Conservation (phyloP, 1,284 basidiomycete species). For the Microbotryomycetes sp. region DNA sequence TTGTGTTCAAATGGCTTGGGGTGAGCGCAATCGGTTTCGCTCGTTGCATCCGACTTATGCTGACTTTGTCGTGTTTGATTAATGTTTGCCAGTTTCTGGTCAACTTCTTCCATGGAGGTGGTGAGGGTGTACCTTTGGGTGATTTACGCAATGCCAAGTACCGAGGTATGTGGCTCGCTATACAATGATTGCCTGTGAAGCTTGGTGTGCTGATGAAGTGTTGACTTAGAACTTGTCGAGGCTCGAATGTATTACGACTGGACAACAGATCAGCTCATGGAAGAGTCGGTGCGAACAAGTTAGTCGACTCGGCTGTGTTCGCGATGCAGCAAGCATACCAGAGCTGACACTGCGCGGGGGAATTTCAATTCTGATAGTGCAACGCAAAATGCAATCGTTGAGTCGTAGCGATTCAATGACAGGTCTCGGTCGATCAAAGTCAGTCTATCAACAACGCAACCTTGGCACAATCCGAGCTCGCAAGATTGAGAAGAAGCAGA, state of each 20-base stretch:
- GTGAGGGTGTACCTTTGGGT: slow-evolving; percentile 76
- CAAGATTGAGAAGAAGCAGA: slow-evolving; percentile 78
- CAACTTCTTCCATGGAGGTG: slow-evolving; percentile 92
- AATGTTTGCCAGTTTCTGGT: slow-evolving; percentile 69
- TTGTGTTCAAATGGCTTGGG: slow-evolving; percentile 97
- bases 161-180: slow-evolving; percentile 49
- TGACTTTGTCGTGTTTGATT: neutral
- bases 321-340: neutral
- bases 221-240: slow-evolving; percentile 59
- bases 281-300: slow-evolving; percentile 25
- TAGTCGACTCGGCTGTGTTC: neutral
- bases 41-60: neutral
- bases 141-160: slow-evolving; percentile 94
- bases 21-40: slow-evolving; percentile 45
- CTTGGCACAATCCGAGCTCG: slow-evolving; percentile 92
- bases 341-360: slow-evolving; percentile 20
- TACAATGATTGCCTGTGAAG: slow-evolving; percentile 1
- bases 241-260: slow-evolving; percentile 90
- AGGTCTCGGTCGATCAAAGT: slow-evolving; percentile 61
- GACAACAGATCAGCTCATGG: slow-evolving; percentile 54
- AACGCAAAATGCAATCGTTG: slow-evolving; percentile 47
- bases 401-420: slow-evolving; percentile 64
- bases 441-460: slow-evolving; percentile 78
- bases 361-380: slow-evolving; percentile 13
- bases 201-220: slow-evolving; percentile 5